These are phyloP conservation scores for Apiospora pterosperma DNA, from an alignment of 2,329 filamentous ascomycete genomes.

Conservation along the genomic window DNA sequence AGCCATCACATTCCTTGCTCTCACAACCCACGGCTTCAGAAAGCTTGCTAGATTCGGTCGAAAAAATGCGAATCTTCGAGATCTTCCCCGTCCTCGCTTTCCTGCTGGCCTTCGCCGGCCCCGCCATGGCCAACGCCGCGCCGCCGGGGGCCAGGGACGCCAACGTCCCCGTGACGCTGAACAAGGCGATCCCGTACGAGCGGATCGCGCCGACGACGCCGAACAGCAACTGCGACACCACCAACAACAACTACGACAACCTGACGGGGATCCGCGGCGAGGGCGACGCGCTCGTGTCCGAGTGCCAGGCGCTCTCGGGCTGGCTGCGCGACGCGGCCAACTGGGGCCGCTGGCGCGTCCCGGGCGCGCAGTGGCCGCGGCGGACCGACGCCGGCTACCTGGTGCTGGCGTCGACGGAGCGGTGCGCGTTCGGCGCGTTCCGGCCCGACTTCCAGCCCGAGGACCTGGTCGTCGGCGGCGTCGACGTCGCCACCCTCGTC, in stretches of 20 bases:
- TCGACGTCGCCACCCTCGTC: neutral
- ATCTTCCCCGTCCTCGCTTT: too few species aligned
- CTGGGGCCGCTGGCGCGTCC: neutral
- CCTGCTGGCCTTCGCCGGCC: too few species aligned
- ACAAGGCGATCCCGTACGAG: neutral
- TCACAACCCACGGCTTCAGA: too few species aligned
- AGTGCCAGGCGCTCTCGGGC: neutral
- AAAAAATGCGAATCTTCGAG: too few species aligned
- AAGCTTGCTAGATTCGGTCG: too few species aligned
- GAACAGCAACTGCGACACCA: neutral
- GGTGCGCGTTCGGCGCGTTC: neutral
- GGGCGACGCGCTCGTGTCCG: neutral
- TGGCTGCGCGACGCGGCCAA: neutral
- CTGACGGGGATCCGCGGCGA: neutral
- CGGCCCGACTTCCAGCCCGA: neutral
- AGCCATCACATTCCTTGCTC: too few species aligned
- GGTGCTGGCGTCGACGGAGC: neutral
- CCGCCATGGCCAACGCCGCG: neutral
- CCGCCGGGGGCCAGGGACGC: neutral
- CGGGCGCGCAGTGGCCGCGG: neutral
- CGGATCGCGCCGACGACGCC: neutral
- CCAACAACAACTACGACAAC: neutral
- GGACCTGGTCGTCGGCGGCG: neutral
- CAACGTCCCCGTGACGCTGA: neutral
- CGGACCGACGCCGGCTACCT: neutral